A percentile compares a stretch with the other conserved stretches of the same genome.
These are phyloP conservation scores for Porcisia deanei DNA, from an alignment of 208 protist species.

Conservation along the genomic window DNA sequence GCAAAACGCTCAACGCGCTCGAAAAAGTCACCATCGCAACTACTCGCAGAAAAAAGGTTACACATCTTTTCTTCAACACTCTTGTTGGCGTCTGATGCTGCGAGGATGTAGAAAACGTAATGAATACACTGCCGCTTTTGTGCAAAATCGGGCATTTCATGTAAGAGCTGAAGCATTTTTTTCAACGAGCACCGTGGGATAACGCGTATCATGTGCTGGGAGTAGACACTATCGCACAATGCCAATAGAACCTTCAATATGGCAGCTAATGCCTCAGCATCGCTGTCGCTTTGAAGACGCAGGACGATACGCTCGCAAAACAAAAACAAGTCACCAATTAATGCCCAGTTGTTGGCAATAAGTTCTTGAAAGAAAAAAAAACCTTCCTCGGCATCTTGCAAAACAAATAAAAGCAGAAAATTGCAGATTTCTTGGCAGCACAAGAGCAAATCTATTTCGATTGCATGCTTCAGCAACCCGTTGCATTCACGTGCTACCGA, in stretches of 20 bases:
- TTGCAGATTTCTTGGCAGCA: conserved; percentile 18
- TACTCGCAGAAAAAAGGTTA: background rate
- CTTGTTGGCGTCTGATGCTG: background rate
- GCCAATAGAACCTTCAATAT: conserved; percentile 1
- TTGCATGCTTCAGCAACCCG: conserved; percentile 8
- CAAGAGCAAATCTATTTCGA: conserved; percentile 16
- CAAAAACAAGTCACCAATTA: conserved; percentile 8
- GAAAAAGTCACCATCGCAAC: background rate
- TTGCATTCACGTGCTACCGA: conserved; percentile 2
- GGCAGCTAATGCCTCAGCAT: background rate
- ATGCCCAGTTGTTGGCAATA: conserved; percentile 15
- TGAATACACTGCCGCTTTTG: background rate
- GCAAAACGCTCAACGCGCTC: conserved; percentile 1
- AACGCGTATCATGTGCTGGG: background rate
- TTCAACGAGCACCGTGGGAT: background rate
- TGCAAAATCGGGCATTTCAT: background rate
- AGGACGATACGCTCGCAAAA: conserved; percentile 11
- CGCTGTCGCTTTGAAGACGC: background rate
- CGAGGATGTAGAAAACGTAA: background rate
- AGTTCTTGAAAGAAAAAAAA: conserved; percentile 16
- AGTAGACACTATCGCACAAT: conserved; percentile 9
- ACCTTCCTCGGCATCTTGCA: background rate
- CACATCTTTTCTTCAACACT: background rate
- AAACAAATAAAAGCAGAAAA: conserved; percentile 24
- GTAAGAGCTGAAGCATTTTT: background rate